Evolutionary conservation across 176 grass and related monocot genomes (phyloP).

Genomic region (Poa annua): DNA sequence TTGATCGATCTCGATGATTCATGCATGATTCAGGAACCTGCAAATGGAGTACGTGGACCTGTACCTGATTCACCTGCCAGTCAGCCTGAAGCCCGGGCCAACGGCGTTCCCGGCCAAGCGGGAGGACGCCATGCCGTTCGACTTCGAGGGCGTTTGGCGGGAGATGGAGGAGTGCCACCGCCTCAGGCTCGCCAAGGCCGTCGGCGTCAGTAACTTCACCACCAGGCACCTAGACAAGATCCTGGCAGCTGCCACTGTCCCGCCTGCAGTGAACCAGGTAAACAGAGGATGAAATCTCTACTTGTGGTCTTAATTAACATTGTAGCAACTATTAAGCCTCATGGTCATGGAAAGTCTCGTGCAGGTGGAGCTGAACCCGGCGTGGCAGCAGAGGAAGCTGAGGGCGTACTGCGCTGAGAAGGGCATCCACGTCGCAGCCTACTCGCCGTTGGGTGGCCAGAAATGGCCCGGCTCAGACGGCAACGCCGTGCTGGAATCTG

Average conservation of each 20-base stretch:
- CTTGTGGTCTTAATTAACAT: too few relatives aligned
- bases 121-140: slow-evolving; percentile 50
- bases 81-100: slow-evolving; percentile 44
- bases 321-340: background rate
- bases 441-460: slow-evolving; percentile 58
- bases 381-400: slow-evolving; percentile 66
- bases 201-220: slow-evolving; percentile 88
- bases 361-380: slow-evolving; percentile 68
- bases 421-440: slow-evolving; percentile 58
- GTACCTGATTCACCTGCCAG: slow-evolving; percentile 71
- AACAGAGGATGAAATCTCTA: too few relatives aligned
- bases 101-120: background rate
- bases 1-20: background rate
- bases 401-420: slow-evolving; percentile 45
- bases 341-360: background rate
- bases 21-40: slow-evolving; percentile 40
- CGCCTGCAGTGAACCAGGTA: slow-evolving; percentile 84
- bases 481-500: slow-evolving; percentile 43
- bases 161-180: slow-evolving; percentile 85
- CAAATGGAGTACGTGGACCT: slow-evolving; percentile 74
- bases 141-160: slow-evolving; percentile 63
- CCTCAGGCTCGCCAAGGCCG: slow-evolving; percentile 55
- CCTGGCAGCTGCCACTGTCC: slow-evolving; percentile 41
- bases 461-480: slow-evolving; percentile 10
- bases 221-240: slow-evolving; percentile 46